phyloP scores from a whole-genome alignment of 345 rosid species.

The Anacardium occidentale region DNA sequence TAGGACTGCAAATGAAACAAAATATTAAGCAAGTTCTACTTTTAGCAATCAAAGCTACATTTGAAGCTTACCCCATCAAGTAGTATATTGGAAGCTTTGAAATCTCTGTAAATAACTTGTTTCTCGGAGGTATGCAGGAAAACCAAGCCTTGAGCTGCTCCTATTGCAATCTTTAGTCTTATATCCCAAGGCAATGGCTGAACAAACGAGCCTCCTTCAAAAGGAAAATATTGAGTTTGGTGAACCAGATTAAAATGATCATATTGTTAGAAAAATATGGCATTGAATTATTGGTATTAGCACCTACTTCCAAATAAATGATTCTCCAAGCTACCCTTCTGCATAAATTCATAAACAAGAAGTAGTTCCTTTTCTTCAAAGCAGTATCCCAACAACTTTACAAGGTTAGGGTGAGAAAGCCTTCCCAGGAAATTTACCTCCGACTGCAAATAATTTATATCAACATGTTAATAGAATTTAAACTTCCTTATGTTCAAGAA shows the following conservation, averaged over 20 bases:
- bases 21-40: constrained; percentile 2
- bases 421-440: constrained; percentile 85
- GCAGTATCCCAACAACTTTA: constrained; percentile 78
- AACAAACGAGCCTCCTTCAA: constrained; percentile 69
- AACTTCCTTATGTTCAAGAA: neutral
- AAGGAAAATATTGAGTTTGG: constrained; percentile 3
- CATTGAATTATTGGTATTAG: constrained; percentile 10
- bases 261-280: neutral
- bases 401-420: constrained; percentile 86
- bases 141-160: constrained; percentile 78
- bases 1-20: constrained; percentile 55
- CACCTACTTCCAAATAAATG: constrained; percentile 81
- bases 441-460: constrained; percentile 41
- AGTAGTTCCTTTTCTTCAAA: constrained; percentile 79
- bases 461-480: neutral
- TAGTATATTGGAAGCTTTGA: constrained; percentile 87
- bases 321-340: constrained; percentile 92
- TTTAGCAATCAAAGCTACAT: too few relatives aligned
- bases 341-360: constrained; percentile 85
- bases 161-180: constrained; percentile 72
- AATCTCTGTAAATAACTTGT: constrained; percentile 88
- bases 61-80: constrained; percentile 70
- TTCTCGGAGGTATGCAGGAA: constrained; percentile 81
- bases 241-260: neutral
- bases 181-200: constrained; percentile 79